These are phyloP conservation scores for Scedosporium boydii DNA, from an alignment of 2,329 filamentous ascomycete species.

Conservation along the genomic window DNA sequence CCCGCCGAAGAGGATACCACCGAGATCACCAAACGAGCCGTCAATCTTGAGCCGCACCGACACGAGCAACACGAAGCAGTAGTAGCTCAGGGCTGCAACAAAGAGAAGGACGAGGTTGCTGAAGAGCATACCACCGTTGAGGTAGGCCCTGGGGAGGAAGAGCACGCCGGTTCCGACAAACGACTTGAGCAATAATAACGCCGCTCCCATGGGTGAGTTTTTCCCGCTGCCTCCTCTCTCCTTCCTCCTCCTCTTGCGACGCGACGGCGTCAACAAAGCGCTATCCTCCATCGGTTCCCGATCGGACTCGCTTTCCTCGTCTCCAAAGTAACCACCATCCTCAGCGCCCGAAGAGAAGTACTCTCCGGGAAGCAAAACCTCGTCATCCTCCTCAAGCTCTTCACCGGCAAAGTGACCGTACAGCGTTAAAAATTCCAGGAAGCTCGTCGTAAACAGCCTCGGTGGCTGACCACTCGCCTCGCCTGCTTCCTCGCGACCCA, in stretches of 20 bases:
- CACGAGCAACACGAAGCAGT: slow-evolving; percentile 92
- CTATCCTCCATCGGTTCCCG: slow-evolving; percentile 81
- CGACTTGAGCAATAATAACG: slow-evolving; percentile 83
- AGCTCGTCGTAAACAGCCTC: slow-evolving; percentile 77
- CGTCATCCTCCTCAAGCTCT: slow-evolving; percentile 92
- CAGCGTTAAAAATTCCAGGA: slow-evolving; percentile 88
- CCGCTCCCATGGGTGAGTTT: slow-evolving; percentile 69
- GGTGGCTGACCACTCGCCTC: slow-evolving; percentile 23
- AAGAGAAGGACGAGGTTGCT: slow-evolving; percentile 82
- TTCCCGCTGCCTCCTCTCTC: slow-evolving; percentile 63
- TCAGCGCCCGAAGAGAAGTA: slow-evolving; percentile 79
- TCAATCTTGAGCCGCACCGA: slow-evolving; percentile 75
- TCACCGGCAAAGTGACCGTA: slow-evolving; percentile 98
- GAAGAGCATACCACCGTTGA: slow-evolving; percentile 96
- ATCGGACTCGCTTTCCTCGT: slow-evolving; percentile 47
- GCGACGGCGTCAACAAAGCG: slow-evolving; percentile 67
- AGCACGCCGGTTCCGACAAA: slow-evolving; percentile 95
- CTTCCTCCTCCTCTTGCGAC: slow-evolving; percentile 67
- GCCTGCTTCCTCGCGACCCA: slow-evolving; percentile 19
- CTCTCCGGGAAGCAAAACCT: slow-evolving; percentile 75
- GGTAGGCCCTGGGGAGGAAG: slow-evolving; percentile 83
- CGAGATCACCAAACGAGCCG: slow-evolving; percentile 97
- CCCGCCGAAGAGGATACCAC: slow-evolving; percentile 80
- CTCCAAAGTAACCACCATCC: slow-evolving; percentile 37
- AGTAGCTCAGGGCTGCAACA: slow-evolving; percentile 83